Conservation (phyloP, 1,284 basidiomycete genomes). For the Fomitiporia mediterranea region DNA sequence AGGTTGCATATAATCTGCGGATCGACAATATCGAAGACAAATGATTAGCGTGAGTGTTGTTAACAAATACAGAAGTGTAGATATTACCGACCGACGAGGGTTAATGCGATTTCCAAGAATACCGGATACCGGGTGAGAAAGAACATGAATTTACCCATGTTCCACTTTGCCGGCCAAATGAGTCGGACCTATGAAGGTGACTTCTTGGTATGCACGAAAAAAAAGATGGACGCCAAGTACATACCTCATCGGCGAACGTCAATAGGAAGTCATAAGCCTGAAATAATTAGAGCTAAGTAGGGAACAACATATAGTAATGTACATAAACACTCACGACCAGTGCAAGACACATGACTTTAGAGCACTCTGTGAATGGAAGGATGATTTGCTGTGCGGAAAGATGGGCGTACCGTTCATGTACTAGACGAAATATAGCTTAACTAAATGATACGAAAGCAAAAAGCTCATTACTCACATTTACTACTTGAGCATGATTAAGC, state of each 20-base stretch:
- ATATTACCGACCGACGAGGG: conserved; percentile 3
- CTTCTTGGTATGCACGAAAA: too few species aligned
- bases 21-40: too few species aligned
- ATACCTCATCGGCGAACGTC: conserved; percentile 11
- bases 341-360: conserved; percentile 5
- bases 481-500: too few species aligned
- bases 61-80: neutral
- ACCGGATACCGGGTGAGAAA: conserved; percentile 13
- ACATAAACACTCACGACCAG: neutral
- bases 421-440: too few species aligned
- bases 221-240: neutral
- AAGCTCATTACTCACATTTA: too few species aligned
- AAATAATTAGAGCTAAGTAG: too few species aligned
- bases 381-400: too few species aligned
- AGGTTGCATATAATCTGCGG: neutral
- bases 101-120: conserved; percentile 1
- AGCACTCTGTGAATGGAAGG: too few species aligned
- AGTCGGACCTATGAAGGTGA: conserved; percentile 12
- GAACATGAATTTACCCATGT: conserved; percentile 8
- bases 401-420: too few species aligned
- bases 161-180: conserved; percentile 14
- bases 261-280: conserved; percentile 8
- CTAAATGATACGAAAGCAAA: too few species aligned
- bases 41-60: neutral
- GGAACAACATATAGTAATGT: neutral